Evolutionary conservation across 129 eudicot species (phyloP).

Genomic region (Gnaphalium uliginosum): DNA sequence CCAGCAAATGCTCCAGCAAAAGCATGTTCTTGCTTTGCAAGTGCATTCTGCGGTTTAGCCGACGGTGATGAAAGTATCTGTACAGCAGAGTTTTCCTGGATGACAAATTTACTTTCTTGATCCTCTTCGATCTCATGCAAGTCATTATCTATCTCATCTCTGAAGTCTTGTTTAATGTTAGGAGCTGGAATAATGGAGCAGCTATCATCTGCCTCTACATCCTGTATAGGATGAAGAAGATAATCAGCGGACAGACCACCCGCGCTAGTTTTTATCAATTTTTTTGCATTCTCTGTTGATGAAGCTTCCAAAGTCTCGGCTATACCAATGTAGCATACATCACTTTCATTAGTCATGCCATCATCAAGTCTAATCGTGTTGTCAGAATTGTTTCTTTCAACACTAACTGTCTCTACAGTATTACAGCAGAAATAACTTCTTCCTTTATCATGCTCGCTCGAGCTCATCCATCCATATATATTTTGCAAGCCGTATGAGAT

Average conservation of each 20-base stretch:
- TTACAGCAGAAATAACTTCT: conserved; percentile 25
- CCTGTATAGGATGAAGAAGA: conserved; percentile 29
- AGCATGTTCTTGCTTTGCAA: conserved; percentile 91
- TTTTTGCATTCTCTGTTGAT: conserved; percentile 12
- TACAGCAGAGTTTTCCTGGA: conserved; percentile 22
- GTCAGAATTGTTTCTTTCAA: conserved; percentile 23
- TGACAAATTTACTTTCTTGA: conserved; percentile 25
- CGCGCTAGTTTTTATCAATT: conserved; percentile 13
- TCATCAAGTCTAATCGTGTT: conserved; percentile 15
- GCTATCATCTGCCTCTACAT: conserved; percentile 18
- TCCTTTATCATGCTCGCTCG: conserved; percentile 10
- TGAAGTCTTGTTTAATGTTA: background rate
- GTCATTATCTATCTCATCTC: conserved; percentile 21
- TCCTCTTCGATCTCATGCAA: conserved; percentile 26
- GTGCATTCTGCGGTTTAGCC: conserved; percentile 35
- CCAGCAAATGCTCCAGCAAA: conserved; percentile 98
- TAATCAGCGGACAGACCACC: conserved; percentile 28
- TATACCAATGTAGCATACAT: conserved; percentile 21
- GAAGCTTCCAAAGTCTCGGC: conserved; percentile 19
- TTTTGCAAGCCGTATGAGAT: conserved; percentile 30
- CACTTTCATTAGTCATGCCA: conserved; percentile 20
- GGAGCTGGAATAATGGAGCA: conserved; percentile 19
- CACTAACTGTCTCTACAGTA: conserved; percentile 23
- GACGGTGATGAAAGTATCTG: conserved; percentile 28
- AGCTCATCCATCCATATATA: conserved; percentile 55